phyloP scores from a whole-genome alignment of 441 rosid species.

The Breynia disticha region DNA sequence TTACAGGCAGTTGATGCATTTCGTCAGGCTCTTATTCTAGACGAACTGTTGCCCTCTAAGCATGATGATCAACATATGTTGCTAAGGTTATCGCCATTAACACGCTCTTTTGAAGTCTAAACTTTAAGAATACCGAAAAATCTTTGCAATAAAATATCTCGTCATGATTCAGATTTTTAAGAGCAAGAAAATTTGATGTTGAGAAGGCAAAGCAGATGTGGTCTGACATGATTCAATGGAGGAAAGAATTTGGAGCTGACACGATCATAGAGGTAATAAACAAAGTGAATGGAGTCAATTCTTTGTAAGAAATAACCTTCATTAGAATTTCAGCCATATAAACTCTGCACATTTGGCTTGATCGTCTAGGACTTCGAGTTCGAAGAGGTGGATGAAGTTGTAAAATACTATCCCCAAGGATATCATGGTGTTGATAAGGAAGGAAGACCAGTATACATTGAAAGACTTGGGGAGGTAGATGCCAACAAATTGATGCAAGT shows the following conservation, averaged over 20 bases:
- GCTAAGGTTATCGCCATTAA: slow-evolving; percentile 39
- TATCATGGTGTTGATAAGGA: slow-evolving; percentile 91
- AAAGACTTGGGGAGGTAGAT: slow-evolving; percentile 77
- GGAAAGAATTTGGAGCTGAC: slow-evolving; percentile 69
- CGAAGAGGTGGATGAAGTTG: slow-evolving; percentile 58
- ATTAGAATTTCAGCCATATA: neutral
- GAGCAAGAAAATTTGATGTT: slow-evolving; percentile 70
- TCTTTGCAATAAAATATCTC: neutral
- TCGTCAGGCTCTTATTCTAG: slow-evolving; percentile 56
- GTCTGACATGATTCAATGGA: slow-evolving; percentile 74
- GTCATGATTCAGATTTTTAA: slow-evolving; percentile 46
- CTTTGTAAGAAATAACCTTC: too few relatives aligned
- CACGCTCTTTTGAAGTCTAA: neutral
- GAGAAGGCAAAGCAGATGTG: slow-evolving; percentile 88
- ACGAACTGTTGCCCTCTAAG: slow-evolving; percentile 58
- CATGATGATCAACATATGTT: slow-evolving; percentile 76
- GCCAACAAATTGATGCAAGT: slow-evolving; percentile 73
- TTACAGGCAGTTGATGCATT: slow-evolving; percentile 60
- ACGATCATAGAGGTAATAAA: slow-evolving; percentile 43
- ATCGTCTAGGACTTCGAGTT: slow-evolving; percentile 59
- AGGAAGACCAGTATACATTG: slow-evolving; percentile 82
- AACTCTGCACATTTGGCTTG: slow-evolving; percentile 3
- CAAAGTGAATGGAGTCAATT: too few relatives aligned
- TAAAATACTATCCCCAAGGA: slow-evolving; percentile 88
- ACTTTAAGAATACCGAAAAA: too few relatives aligned